phyloP scores from a whole-genome alignment of 2,329 filamentous ascomycete species.

The Neofusicoccum ribis region DNA sequence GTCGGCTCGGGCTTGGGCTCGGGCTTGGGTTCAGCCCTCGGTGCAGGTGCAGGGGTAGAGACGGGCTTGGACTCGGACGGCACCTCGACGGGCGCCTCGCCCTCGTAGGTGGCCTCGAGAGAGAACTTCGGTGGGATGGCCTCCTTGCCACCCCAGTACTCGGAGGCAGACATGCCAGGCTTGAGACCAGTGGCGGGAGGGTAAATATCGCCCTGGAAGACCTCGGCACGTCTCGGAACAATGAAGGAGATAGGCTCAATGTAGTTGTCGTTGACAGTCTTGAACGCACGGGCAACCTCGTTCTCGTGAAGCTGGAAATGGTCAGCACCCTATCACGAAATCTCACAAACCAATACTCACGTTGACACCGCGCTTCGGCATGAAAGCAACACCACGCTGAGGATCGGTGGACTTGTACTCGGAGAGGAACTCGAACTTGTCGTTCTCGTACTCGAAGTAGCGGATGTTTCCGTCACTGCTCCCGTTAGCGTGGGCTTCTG shows the following conservation, averaged over 20 bases:
- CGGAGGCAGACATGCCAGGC: constrained; percentile 73
- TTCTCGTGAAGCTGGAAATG: constrained; percentile 77
- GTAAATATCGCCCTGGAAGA: constrained; percentile 96
- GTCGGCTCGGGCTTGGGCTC: constrained; percentile 50
- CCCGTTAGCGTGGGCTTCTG: constrained; percentile 21
- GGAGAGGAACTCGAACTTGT: constrained; percentile 96
- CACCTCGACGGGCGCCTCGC: constrained; percentile 75
- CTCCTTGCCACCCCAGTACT: constrained; percentile 87
- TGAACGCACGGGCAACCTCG: constrained; percentile 92
- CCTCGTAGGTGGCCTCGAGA: constrained; percentile 88
- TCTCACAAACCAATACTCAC: constrained; percentile 47
- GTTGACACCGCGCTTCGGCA: constrained; percentile 93
- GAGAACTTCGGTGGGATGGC: constrained; percentile 88
- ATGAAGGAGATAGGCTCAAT: constrained; percentile 98
- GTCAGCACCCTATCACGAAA: constrained; percentile 22
- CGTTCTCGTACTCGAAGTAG: constrained; percentile 97
- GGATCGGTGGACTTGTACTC: constrained; percentile 97
- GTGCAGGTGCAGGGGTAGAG: constrained; percentile 45
- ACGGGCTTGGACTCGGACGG: constrained; percentile 65
- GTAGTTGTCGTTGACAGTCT: constrained; percentile 92
- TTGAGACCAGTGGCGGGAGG: constrained; percentile 80
- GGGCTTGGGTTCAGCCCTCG: constrained; percentile 51
- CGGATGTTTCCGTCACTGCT: constrained; percentile 93
- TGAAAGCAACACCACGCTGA: constrained; percentile 89
- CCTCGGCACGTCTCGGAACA: constrained; percentile 87